Evolutionary conservation across 306 rosid species (phyloP).

Genomic region (Cucurbita moschata): DNA sequence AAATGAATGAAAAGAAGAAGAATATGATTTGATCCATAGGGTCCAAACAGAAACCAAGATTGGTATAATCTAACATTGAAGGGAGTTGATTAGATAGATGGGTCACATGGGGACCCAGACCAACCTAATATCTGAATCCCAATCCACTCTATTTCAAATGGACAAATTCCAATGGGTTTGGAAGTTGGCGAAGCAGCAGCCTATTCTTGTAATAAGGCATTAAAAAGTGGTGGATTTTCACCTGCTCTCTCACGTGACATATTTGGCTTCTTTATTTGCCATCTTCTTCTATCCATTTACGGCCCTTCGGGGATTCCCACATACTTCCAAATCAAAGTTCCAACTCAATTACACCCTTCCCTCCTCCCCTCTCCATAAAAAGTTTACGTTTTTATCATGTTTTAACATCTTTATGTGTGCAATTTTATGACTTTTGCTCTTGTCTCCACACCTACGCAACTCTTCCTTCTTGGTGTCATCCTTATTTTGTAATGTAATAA

Average conservation of each 20-base stretch:
- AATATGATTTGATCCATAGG: background rate
- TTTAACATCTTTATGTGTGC: background rate
- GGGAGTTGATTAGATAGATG: background rate
- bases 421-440: background rate
- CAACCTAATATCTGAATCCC: background rate
- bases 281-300: background rate
- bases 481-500: background rate
- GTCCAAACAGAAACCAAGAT: background rate
- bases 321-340: constrained; percentile 9
- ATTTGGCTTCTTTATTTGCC: constrained; percentile 5
- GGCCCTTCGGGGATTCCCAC: background rate
- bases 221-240: background rate
- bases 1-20: background rate
- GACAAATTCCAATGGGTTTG: background rate
- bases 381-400: background rate
- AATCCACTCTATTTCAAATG: background rate
- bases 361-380: too few relatives aligned
- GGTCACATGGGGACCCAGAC: background rate
- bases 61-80: background rate
- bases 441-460: background rate
- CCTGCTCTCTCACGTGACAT: constrained; percentile 1
- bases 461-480: background rate
- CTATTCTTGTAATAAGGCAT: background rate
- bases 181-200: constrained; percentile 5
- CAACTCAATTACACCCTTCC: background rate